A percentile compares a stretch with the other conserved stretches of the same genome.
phyloP scores from a whole-genome alignment of 169 alveolate genomes.

The Plasmodium coatneyi region DNA sequence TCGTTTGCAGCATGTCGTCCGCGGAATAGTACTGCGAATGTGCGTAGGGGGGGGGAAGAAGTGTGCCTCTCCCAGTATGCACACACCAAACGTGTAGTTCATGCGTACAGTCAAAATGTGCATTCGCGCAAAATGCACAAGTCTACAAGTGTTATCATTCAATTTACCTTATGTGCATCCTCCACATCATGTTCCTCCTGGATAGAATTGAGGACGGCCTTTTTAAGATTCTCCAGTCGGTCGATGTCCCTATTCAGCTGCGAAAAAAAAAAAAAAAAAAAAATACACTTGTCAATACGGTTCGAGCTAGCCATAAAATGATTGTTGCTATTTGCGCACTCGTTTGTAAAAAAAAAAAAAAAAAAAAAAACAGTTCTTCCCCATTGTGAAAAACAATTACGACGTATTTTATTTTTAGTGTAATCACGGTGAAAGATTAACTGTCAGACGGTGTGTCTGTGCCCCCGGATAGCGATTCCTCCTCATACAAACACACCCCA shows the following conservation, averaged over 20 bases:
- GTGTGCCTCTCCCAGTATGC: neutral
- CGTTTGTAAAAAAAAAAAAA: neutral
- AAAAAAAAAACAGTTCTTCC: neutral
- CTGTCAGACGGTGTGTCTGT: neutral
- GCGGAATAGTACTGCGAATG: conserved; percentile 62
- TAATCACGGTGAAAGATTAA: neutral
- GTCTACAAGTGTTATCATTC: neutral
- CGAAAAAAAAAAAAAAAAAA: neutral
- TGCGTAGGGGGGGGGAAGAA: neutral
- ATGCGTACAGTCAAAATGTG: neutral
- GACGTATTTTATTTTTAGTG: neutral
- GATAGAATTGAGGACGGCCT: conserved; percentile 87
- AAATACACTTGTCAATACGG: neutral
- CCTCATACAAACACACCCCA: neutral
- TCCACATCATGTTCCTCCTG: conserved; percentile 85
- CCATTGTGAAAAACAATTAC: neutral
- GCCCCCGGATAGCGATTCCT: neutral
- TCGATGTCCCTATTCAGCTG: conserved; percentile 87
- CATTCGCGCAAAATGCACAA: neutral
- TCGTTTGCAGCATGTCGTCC: conserved; percentile 70
- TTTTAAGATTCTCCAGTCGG: conserved; percentile 86
- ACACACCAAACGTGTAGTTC: neutral
- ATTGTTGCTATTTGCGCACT: neutral
- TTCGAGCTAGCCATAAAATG: neutral
- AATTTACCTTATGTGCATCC: conserved; percentile 63